phyloP scores from a whole-genome alignment of 2,329 filamentous ascomycete genomes.

The Colletotrichum sp. region DNA sequence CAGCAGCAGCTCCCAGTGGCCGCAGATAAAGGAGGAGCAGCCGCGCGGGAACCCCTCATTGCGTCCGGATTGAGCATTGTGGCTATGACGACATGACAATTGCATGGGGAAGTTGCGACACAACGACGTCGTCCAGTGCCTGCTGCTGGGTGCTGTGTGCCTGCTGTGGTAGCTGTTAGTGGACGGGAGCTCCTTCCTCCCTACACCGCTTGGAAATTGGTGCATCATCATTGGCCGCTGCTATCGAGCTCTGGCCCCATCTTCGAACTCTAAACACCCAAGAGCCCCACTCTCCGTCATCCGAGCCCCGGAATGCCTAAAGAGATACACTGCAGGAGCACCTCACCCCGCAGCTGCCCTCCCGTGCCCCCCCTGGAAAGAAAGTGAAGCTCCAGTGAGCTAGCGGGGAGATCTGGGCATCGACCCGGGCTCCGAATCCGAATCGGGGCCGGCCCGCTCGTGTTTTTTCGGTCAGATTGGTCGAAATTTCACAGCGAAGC shows the following conservation, averaged over 20 bases:
- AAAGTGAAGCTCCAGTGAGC: not conserved
- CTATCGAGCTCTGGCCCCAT: not conserved
- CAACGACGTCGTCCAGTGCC: not conserved
- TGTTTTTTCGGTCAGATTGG: not conserved
- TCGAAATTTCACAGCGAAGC: not conserved
- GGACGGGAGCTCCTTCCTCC: not conserved
- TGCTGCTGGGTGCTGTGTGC: not conserved
- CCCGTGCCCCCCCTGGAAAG: not conserved
- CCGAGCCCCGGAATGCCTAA: not conserved
- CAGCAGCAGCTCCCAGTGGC: not conserved
- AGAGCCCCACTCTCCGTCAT: not conserved
- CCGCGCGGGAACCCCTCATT: not conserved
- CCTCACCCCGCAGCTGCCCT: not conserved
- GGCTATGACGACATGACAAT: not conserved
- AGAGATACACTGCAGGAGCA: not conserved
- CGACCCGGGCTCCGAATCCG: not conserved
- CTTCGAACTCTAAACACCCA: not conserved
- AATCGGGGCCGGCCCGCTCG: no score
- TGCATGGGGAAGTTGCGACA: not conserved
- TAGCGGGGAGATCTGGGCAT: not conserved
- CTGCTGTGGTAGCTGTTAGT: not conserved
- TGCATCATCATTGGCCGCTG: not conserved
- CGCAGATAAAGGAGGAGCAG: not conserved
- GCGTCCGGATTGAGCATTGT: not conserved
- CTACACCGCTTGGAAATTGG: conserved; percentile 1